These are phyloP conservation scores for Candida sp. DNA, from an alignment of 1,139 yeast species.

Conservation along the genomic window DNA sequence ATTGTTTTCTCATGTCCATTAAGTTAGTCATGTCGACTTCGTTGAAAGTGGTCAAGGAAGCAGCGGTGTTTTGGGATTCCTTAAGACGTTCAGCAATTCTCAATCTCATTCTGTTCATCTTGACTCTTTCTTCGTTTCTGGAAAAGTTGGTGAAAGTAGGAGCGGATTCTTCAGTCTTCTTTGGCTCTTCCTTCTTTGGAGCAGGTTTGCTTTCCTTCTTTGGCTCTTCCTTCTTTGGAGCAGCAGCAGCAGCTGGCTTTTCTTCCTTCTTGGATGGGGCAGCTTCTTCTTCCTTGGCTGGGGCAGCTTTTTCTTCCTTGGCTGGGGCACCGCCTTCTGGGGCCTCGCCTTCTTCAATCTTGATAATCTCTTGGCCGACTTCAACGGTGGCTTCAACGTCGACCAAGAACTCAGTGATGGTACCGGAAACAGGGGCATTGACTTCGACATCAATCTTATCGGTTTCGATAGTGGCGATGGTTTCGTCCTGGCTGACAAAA, in stretches of 20 bases:
- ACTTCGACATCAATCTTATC: slow-evolving; percentile 98
- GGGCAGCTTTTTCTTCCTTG: slow-evolving; percentile 19
- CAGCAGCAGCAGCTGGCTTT: slow-evolving; percentile 59
- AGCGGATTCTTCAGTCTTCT: slow-evolving; percentile 28
- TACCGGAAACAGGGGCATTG: slow-evolving; percentile 93
- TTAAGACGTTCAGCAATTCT: slow-evolving; percentile 99
- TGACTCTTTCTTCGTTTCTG: slow-evolving; percentile 90
- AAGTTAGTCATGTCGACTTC: slow-evolving; percentile 97
- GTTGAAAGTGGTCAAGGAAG: slow-evolving; percentile 96
- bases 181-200: slow-evolving; percentile 21
- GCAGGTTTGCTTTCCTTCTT: slow-evolving; percentile 21
- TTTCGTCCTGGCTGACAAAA: slow-evolving; percentile 85
- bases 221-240: slow-evolving; percentile 47
- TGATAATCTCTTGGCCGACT: slow-evolving; percentile 93
- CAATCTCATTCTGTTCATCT: slow-evolving; percentile 99
- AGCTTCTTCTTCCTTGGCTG: slow-evolving; percentile 28
- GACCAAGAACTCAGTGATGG: slow-evolving; percentile 82
- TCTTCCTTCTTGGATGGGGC: slow-evolving; percentile 45
- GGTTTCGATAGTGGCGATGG: slow-evolving; percentile 96
- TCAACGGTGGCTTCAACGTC: slow-evolving; percentile 91
- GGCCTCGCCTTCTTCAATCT: slow-evolving; percentile 89
- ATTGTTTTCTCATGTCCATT: slow-evolving; percentile 93
- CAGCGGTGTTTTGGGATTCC: slow-evolving; percentile 99
- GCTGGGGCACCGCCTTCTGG: slow-evolving; percentile 66
- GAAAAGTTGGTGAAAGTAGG: slow-evolving; percentile 67